A percentile compares a stretch with the other conserved stretches of the same genome.
Evolutionary conservation across 2,329 filamentous ascomycete genomes (phyloP).

Genomic region (Neonectria magnoliae): DNA sequence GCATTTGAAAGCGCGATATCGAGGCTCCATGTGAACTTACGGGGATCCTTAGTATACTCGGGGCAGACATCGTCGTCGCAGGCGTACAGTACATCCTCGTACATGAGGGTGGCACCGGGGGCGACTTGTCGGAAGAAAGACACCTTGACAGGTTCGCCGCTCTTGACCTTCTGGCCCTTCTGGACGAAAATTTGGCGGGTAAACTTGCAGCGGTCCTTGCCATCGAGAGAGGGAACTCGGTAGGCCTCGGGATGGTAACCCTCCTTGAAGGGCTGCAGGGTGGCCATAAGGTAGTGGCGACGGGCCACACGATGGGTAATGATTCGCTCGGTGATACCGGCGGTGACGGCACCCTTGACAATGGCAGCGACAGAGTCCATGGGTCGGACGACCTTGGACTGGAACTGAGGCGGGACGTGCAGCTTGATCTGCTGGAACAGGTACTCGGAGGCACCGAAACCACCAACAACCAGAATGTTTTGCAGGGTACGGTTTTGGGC

Average conservation of each 20-base stretch:
- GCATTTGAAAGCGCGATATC: slow-evolving; percentile 21
- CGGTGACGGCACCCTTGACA: slow-evolving; percentile 97
- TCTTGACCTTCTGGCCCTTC: slow-evolving; percentile 98
- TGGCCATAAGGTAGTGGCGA: slow-evolving; percentile 99
- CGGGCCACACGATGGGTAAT: slow-evolving; percentile 97
- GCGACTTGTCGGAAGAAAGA: slow-evolving; percentile 98
- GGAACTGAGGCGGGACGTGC: slow-evolving; percentile 97
- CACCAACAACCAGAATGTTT: slow-evolving; percentile 96
- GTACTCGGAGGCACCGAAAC: slow-evolving; percentile 98
- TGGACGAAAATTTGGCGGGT: slow-evolving; percentile 98
- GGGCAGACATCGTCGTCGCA: slow-evolving; percentile 98
- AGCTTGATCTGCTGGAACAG: slow-evolving; percentile 99
- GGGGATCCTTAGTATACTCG: slow-evolving; percentile 98
- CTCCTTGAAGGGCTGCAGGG: slow-evolving; percentile 97
- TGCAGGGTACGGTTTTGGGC: slow-evolving; percentile 93
- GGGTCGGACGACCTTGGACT: slow-evolving; percentile 95
- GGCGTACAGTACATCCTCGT: slow-evolving; percentile 97
- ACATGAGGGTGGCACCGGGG: slow-evolving; percentile 97
- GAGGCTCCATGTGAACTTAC: slow-evolving; percentile 69
- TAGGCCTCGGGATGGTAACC: slow-evolving; percentile 98
- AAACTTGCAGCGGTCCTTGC: slow-evolving; percentile 98
- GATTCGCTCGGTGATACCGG: slow-evolving; percentile 96
- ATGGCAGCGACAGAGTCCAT: slow-evolving; percentile 99
- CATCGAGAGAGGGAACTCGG: slow-evolving; percentile 94
- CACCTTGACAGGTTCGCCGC: slow-evolving; percentile 98